phyloP scores from a whole-genome alignment of 768 basidiomycete genomes.

The Xanthoconium purpureum region DNA sequence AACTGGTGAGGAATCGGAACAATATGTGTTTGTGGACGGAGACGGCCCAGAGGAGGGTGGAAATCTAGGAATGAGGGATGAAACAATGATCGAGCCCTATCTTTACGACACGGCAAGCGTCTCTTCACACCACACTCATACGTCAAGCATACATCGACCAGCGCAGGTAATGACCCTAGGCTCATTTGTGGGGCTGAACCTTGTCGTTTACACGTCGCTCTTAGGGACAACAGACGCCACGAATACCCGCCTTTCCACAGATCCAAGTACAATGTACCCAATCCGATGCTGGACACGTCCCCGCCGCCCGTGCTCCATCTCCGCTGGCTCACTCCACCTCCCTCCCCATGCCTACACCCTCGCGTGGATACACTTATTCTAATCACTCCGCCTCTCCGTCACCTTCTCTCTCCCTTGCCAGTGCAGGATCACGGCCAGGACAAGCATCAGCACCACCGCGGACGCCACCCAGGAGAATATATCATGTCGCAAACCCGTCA shows the following conservation, averaged over 20 bases:
- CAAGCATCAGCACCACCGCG: conserved; percentile 19
- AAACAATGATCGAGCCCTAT: conserved; percentile 21
- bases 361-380: conserved; percentile 5
- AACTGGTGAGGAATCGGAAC: conserved; percentile 18
- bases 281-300: conserved; percentile 16
- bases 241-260: conserved; percentile 18
- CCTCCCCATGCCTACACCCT: conserved; percentile 16
- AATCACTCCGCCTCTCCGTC: conserved; percentile 10
- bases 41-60: conserved; percentile 3
- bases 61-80: conserved; percentile 14
- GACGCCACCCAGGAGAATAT: conserved; percentile 39
- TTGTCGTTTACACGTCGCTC: neutral
- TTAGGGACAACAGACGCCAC: conserved; percentile 19
- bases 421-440: neutral
- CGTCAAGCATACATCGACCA: neutral
- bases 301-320: conserved; percentile 16
- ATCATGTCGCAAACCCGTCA: conserved; percentile 42
- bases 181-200: neutral
- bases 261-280: conserved; percentile 24
- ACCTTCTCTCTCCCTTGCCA: conserved; percentile 4
- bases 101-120: conserved; percentile 22
- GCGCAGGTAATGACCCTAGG: conserved; percentile 14
- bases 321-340: conserved; percentile 26
- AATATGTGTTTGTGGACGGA: conserved; percentile 27
- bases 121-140: conserved; percentile 20